Evolutionary conservation across 106 monocot species (phyloP).

Genomic region (Allium fistulosum): DNA sequence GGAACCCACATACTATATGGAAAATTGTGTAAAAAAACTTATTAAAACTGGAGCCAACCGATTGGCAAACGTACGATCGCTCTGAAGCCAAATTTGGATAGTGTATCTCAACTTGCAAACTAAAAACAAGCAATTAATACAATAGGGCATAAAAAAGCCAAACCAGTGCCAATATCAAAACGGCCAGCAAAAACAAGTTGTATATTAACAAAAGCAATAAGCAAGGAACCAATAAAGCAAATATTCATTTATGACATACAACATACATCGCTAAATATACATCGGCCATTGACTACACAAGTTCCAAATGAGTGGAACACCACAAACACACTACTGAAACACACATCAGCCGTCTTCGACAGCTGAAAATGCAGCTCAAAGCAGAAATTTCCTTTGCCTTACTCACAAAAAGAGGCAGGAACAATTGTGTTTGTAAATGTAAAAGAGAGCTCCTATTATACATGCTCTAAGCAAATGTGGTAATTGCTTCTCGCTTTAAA

Average conservation of each 20-base stretch:
- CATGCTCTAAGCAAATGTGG: slow-evolving; percentile 1
- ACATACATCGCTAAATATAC: slow-evolving; percentile 6
- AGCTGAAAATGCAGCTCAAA: slow-evolving; percentile 9
- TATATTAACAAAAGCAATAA: too few species aligned
- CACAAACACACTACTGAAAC: not conserved
- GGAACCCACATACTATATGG: too few species aligned
- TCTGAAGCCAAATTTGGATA: too few species aligned
- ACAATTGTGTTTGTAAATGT: not conserved
- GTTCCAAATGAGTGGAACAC: not conserved
- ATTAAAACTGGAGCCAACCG: too few species aligned
- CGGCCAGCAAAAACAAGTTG: too few species aligned
- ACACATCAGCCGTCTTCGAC: slow-evolving; percentile 13
- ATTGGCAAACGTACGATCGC: too few species aligned
- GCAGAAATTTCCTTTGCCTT: not conserved
- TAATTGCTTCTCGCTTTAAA: not conserved
- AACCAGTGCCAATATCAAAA: too few species aligned
- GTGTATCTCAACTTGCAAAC: too few species aligned
- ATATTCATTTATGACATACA: slow-evolving; percentile 5
- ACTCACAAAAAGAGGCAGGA: slow-evolving; percentile 6
- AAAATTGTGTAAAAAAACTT: too few species aligned
- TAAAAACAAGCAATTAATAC: too few species aligned
- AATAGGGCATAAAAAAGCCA: too few species aligned
- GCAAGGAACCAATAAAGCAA: not conserved
- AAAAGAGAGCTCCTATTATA: not conserved
- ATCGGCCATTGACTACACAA: slow-evolving; percentile 6